Evolutionary conservation across 441 rosid species (phyloP).

Genomic region (Adansonia rubrostipa): DNA sequence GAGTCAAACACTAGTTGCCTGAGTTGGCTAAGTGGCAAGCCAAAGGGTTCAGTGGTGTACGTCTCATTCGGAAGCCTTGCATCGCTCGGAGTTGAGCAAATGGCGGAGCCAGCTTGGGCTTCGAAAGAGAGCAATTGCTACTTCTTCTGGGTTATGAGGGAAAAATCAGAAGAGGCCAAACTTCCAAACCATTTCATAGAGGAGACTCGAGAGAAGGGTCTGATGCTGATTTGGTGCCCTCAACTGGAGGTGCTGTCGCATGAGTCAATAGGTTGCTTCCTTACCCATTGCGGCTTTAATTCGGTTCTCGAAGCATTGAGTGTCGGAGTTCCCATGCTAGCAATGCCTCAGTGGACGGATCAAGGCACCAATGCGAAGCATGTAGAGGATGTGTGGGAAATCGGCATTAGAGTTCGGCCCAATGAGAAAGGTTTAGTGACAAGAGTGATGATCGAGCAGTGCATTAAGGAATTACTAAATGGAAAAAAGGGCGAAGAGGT

Average conservation of each 20-base stretch:
- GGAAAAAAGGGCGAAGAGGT: slow-evolving; percentile 45
- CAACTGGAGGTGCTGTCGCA: slow-evolving; percentile 56
- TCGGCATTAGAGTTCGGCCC: slow-evolving; percentile 9
- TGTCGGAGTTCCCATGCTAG: slow-evolving; percentile 23
- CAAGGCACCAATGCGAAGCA: slow-evolving; percentile 22
- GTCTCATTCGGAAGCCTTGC: slow-evolving; percentile 61
- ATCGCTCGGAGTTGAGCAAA: slow-evolving; percentile 38
- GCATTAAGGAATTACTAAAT: background rate
- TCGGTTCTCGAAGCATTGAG: slow-evolving; percentile 50
- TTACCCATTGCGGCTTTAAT: slow-evolving; percentile 58
- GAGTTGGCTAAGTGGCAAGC: slow-evolving; percentile 51
- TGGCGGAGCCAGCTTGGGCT: slow-evolving; percentile 52
- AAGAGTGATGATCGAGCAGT: slow-evolving; percentile 10
- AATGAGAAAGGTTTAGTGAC: background rate
- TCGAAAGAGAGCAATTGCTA: slow-evolving; percentile 33
- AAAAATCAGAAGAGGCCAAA: slow-evolving; percentile 44
- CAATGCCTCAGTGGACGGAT: slow-evolving; percentile 24
- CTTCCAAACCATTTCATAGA: slow-evolving; percentile 42
- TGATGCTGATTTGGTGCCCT: slow-evolving; percentile 56
- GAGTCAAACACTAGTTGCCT: slow-evolving; percentile 37
- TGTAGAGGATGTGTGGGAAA: slow-evolving; percentile 27
- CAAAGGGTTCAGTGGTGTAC: slow-evolving; percentile 52
- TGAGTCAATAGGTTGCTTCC: slow-evolving; percentile 50
- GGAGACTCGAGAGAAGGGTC: slow-evolving; percentile 35
- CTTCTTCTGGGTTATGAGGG: slow-evolving; percentile 66